phyloP scores from a whole-genome alignment of 1,284 basidiomycete genomes.

The Kalmanozyma brasiliensis region DNA sequence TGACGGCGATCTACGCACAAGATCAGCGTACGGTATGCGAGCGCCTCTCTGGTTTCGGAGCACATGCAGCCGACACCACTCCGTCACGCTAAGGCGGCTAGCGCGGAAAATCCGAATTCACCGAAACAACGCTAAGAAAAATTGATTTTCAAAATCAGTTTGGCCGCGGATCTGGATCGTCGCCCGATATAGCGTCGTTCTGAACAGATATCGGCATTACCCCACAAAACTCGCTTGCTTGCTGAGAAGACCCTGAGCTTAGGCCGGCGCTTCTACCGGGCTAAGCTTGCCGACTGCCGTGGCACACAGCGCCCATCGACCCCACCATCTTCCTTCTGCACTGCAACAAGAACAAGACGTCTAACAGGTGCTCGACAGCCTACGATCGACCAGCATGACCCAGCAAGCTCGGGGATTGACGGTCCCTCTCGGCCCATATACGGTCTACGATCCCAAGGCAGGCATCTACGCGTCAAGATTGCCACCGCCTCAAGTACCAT shows the following conservation, averaged over 20 bases:
- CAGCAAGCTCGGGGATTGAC: background rate
- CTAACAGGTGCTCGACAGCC: too few species aligned
- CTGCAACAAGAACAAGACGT: too few species aligned
- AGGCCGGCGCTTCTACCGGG: background rate
- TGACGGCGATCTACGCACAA: background rate
- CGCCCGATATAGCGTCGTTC: too few species aligned
- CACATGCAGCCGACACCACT: background rate
- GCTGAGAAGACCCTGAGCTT: too few species aligned
- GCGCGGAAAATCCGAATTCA: too few species aligned
- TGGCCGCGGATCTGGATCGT: background rate
- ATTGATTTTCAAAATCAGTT: background rate
- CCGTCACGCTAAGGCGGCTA: background rate
- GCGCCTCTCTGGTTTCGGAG: background rate
- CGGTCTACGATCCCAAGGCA: conserved; percentile 15
- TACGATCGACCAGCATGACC: conserved; percentile 10
- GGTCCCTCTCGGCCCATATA: conserved; percentile 16
- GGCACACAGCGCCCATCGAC: too few species aligned
- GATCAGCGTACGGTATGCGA: background rate
- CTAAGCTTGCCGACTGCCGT: background rate
- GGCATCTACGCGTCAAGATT: conserved; percentile 21
- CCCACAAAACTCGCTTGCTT: background rate
- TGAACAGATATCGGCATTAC: background rate
- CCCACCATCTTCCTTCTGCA: too few species aligned
- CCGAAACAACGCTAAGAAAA: too few species aligned
- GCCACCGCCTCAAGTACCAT: conserved; percentile 14